These are phyloP conservation scores for Sphagnum contortum DNA, from an alignment of 225 moss, liverwort and hornwort genomes.

Conservation along the genomic window DNA sequence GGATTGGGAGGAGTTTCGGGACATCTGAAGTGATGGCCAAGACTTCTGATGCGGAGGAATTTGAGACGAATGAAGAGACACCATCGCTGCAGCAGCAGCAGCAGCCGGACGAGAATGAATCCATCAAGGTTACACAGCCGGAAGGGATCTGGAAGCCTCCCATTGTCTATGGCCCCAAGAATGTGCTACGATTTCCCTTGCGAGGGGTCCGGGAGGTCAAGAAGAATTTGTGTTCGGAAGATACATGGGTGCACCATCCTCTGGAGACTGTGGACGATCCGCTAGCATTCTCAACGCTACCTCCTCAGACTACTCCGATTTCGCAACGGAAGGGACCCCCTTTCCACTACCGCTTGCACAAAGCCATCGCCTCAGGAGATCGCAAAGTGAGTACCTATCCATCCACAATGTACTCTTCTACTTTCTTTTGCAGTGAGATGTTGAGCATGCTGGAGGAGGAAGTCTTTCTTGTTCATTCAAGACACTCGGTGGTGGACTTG, in stretches of 20 bases:
- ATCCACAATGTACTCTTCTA: no score
- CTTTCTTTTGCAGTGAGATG: no score
- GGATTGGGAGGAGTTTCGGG: no score
- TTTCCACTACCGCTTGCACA: slow-evolving; percentile 28
- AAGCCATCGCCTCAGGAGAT: slow-evolving; percentile 35
- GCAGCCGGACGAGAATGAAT: slow-evolving; percentile 28
- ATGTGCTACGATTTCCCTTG: slow-evolving; percentile 35
- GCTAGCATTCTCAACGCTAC: slow-evolving; percentile 10
- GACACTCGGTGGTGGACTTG: no score
- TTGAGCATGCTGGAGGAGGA: background rate
- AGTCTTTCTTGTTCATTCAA: no score
- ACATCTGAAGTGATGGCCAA: no score
- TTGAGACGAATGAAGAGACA: no score
- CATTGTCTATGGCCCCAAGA: slow-evolving; percentile 22
- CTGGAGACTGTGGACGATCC: slow-evolving; percentile 10
- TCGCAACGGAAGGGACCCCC: slow-evolving; percentile 22
- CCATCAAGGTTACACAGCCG: slow-evolving; percentile 15
- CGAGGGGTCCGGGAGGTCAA: slow-evolving; percentile 12
- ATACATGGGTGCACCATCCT: slow-evolving; percentile 3
- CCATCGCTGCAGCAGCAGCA: background rate
- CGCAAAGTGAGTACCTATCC: no score
- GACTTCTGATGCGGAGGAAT: no score
- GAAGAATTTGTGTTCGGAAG: slow-evolving; percentile 8
- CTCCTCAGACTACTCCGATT: slow-evolving; percentile 21
- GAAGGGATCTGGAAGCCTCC: slow-evolving; percentile 35